Conservation (phyloP, 257 asterid genomes). For the Solanum stenotomum region DNA sequence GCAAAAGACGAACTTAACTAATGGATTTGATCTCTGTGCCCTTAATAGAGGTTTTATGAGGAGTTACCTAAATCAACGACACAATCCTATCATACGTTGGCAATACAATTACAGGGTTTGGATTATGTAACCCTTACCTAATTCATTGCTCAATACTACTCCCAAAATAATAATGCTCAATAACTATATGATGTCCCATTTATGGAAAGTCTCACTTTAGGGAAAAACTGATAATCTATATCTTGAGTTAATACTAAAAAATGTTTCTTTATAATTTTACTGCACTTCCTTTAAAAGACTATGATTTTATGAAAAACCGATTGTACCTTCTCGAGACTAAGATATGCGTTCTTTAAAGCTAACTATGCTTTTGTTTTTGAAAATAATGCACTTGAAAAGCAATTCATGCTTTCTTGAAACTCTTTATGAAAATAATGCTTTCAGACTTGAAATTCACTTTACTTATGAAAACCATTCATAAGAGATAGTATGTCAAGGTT, state of each 20-base stretch:
- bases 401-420: not conserved
- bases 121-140: not conserved
- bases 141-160: not conserved
- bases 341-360: not conserved
- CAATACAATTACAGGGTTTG: too few relatives aligned
- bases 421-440: not conserved
- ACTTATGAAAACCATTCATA: not conserved
- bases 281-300: not conserved
- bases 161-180: not conserved
- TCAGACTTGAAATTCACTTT: not conserved
- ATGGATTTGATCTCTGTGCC: not conserved
- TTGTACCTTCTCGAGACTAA: not conserved
- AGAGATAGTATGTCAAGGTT: not conserved
- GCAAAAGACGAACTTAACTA: not conserved
- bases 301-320: not conserved
- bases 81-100: not conserved
- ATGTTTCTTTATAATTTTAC: not conserved
- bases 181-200: not conserved
- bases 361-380: too few relatives aligned
- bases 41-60: not conserved
- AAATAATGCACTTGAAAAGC: not conserved
- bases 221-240: too few relatives aligned
- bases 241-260: not conserved
- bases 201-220: not conserved
- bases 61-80: not conserved